These are phyloP conservation scores for Herpetomonas muscarum DNA, from an alignment of 208 protist genomes.

Conservation along the genomic window DNA sequence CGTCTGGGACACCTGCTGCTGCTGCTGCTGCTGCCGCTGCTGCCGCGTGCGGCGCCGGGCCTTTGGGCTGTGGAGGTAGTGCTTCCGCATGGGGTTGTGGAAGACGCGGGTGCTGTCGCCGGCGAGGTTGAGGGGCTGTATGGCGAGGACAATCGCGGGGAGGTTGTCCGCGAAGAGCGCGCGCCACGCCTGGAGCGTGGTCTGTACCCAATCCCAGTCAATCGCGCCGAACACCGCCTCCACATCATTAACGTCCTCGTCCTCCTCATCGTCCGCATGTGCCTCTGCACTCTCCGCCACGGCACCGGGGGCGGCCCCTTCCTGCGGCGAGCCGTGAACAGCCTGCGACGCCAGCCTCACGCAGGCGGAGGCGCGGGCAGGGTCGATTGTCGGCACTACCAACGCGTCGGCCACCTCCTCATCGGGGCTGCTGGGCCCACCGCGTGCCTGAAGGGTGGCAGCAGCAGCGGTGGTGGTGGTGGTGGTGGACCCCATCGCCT, in stretches of 20 bases:
- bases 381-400: too few species aligned
- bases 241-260: slow-evolving; percentile 31
- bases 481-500: too few species aligned
- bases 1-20: background rate
- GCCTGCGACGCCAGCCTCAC: too few species aligned
- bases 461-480: too few species aligned
- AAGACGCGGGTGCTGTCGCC: background rate
- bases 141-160: slow-evolving; percentile 43
- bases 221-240: slow-evolving; percentile 65
- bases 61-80: background rate
- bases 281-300: background rate
- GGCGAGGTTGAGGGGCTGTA: slow-evolving; percentile 46
- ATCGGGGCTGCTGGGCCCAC: too few species aligned
- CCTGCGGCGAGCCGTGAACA: too few species aligned
- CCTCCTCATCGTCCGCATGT: slow-evolving; percentile 15
- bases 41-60: background rate
- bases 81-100: slow-evolving; percentile 1
- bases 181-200: slow-evolving; percentile 40
- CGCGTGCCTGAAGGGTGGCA: too few species aligned
- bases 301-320: background rate
- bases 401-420: too few species aligned
- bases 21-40: background rate
- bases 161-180: slow-evolving; percentile 30
- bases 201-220: slow-evolving; percentile 83
- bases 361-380: too few species aligned